These are phyloP conservation scores for Chara braunii DNA, from an alignment of 139 green algal species.

Conservation along the genomic window DNA sequence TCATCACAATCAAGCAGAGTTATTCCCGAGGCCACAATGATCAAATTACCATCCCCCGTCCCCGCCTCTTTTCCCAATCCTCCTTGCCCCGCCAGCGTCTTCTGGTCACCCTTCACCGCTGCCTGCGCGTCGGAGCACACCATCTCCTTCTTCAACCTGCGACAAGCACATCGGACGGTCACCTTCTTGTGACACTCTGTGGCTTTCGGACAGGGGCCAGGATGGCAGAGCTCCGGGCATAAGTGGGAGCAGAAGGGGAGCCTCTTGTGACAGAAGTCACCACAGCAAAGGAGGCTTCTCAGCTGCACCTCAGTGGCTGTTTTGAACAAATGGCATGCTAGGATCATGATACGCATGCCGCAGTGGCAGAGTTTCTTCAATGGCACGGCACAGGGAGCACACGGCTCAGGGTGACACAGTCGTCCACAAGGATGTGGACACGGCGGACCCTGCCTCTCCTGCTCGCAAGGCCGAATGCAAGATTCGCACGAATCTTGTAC, in stretches of 20 bases:
- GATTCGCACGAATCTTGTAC: not conserved
- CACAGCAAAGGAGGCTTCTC: constrained; percentile 21
- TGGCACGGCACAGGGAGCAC: constrained; percentile 9
- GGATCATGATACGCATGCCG: not conserved
- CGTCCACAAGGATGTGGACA: constrained; percentile 24
- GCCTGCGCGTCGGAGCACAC: constrained; percentile 21
- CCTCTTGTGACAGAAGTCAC: constrained; percentile 27
- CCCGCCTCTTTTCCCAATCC: not conserved
- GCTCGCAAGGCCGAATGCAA: constrained; percentile 4
- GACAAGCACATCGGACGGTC: constrained; percentile 25
- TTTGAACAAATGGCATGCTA: constrained; percentile 19
- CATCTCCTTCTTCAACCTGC: constrained; percentile 27
- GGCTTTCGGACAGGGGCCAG: constrained; percentile 18
- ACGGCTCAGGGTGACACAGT: constrained; percentile 17
- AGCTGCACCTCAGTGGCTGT: not conserved
- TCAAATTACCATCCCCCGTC: not conserved
- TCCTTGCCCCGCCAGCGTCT: not conserved
- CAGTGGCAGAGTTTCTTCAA: constrained; percentile 28
- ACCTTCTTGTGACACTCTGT: constrained; percentile 35
- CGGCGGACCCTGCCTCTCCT: constrained; percentile 8
- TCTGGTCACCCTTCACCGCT: not conserved
- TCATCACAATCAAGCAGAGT: constrained; percentile 23
- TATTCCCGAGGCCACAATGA: not conserved
- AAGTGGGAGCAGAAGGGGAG: constrained; percentile 33
- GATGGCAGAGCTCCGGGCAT: constrained; percentile 33